A percentile compares a stretch with the other conserved stretches of the same genome.
Conservation (phyloP, 345 rosid genomes). For the Populus deltoides region DNA sequence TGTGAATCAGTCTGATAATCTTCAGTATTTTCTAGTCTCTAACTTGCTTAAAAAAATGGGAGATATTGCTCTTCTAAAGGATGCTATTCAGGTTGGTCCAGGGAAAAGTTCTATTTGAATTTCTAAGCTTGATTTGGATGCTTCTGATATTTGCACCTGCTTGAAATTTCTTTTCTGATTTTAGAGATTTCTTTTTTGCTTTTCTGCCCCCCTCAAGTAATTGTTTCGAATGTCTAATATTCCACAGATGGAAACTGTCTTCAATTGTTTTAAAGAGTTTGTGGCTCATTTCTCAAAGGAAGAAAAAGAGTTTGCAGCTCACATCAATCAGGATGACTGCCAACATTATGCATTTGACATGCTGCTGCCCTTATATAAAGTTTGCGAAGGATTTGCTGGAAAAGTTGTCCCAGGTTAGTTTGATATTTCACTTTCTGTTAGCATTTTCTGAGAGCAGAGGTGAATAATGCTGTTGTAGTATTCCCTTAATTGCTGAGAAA, state of each 20-base stretch:
- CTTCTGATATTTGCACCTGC: neutral
- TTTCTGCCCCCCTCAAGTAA: neutral
- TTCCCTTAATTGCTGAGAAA: neutral
- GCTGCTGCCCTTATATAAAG: slow-evolving; percentile 76
- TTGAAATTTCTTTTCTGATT: neutral
- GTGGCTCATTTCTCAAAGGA: no score
- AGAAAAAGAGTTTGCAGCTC: slow-evolving; percentile 35
- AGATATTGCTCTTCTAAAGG: slow-evolving; percentile 73
- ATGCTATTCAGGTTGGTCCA: slow-evolving; percentile 62
- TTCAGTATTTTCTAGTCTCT: slow-evolving; percentile 41
- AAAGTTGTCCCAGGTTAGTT: slow-evolving; percentile 61
- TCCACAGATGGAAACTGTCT: slow-evolving; percentile 64
- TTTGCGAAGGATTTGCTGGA: slow-evolving; percentile 84
- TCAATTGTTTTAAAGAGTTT: slow-evolving; percentile 38
- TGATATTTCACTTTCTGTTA: neutral
- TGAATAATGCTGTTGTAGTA: neutral
- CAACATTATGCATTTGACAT: slow-evolving; percentile 49
- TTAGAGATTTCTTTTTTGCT: slow-evolving; percentile 1
- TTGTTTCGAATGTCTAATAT: slow-evolving; percentile 7
- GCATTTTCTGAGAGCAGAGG: neutral
- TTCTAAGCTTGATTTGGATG: neutral
- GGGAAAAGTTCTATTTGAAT: neutral
- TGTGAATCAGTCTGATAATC: slow-evolving; percentile 36
- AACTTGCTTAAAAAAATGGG: slow-evolving; percentile 68
- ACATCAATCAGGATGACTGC: slow-evolving; percentile 44